phyloP scores from a whole-genome alignment of 2,329 filamentous ascomycete genomes.

The Epichloe gansuensis region DNA sequence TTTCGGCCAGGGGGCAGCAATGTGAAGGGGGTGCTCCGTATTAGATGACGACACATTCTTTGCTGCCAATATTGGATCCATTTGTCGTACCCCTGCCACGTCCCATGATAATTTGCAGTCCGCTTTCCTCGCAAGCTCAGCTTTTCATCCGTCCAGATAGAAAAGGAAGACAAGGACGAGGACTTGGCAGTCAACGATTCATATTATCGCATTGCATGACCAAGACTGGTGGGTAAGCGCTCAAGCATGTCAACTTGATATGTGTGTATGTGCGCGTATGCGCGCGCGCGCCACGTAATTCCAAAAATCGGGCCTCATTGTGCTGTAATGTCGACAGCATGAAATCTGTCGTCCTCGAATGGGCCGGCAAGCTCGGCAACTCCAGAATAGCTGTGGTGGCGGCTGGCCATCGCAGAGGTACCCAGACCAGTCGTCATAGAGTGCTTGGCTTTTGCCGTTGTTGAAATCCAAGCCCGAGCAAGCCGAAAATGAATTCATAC shows the following conservation, averaged over 20 bases:
- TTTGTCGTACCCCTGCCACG: neutral
- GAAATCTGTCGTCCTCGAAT: neutral
- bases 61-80: neutral
- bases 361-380: neutral
- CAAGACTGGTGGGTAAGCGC: too few relatives aligned
- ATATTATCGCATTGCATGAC: neutral
- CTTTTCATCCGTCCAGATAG: neutral
- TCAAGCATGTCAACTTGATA: neutral
- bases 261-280: neutral
- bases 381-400: neutral
- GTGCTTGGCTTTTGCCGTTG: neutral
- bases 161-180: neutral
- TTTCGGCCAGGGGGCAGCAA: neutral
- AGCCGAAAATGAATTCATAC: neutral
- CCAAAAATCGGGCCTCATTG: neutral
- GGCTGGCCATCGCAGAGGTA: neutral
- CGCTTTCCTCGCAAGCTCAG: neutral
- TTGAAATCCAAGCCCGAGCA: too few relatives aligned
- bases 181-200: neutral
- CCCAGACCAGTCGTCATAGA: neutral
- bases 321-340: neutral
- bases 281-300: neutral
- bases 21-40: neutral
- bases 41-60: neutral
- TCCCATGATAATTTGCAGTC: neutral